Evolutionary conservation across 2,329 filamentous ascomycete species (phyloP), one percentile per base, ranked within the genome.

Genomic region (Peltaster fructicola): DNA sequence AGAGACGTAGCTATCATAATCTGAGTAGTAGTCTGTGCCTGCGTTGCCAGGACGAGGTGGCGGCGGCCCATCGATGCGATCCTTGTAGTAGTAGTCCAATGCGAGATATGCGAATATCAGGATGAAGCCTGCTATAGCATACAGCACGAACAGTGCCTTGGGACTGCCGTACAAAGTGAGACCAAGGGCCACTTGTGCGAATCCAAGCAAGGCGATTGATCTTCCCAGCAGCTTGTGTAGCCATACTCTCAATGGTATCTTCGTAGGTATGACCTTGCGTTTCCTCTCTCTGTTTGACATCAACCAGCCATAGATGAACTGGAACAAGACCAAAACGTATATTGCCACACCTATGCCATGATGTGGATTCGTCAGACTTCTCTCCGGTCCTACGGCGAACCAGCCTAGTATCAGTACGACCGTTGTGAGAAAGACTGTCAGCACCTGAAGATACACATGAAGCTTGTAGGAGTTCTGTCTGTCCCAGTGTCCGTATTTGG

Each of bases 101-200:
- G 85, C 58, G 40, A 95, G 90, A 51, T 82, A 93, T 8, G 70
- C 35, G 2, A 82, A 41, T 9, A 93, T 38, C 16, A 93, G 55
- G 10, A 77, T 61, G 14, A 69, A 67, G 47, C 76, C 74, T 60
- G 75, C 85, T 1, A 95, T 34, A 0, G 84, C 65, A 43, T 77
- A 98, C 3, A 95, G 58, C 25, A 98, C 71, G 48, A 95, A 98
- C 3, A 84, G 63, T 17, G 65, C 68, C 41, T 75, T 70, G 4
- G 88, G 85, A 15, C 84, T 92, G 5, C 88, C 88, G 43, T 93
- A 98, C 1, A 98, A 61, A 0, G 84, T 84, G 22, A 98, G 60
- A 0, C 88, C 88, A 1, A 98, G 61, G 0, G 88, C 77, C 7
- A 98, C 69, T 47, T 98, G 88, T 3, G 73, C 65, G 36, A 95